These are phyloP conservation scores for Leishmania amazonensis DNA, from an alignment of 208 protist species.

Conservation along the genomic window DNA sequence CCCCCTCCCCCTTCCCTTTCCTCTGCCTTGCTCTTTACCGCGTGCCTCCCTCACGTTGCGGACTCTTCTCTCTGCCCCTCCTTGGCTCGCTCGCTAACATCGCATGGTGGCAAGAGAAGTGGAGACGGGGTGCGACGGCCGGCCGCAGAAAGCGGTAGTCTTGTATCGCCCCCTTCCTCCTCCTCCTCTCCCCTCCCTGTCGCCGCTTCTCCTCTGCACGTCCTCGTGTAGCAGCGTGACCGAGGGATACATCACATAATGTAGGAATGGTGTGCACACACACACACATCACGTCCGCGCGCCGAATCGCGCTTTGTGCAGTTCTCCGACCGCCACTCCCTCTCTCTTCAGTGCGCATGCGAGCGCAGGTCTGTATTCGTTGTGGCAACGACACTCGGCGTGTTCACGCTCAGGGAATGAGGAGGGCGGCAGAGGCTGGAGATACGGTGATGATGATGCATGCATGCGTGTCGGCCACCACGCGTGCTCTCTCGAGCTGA, in stretches of 20 bases:
- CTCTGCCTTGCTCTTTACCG: neutral
- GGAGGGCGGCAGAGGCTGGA: neutral
- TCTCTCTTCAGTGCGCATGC: neutral
- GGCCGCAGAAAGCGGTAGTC: neutral
- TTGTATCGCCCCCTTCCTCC: neutral
- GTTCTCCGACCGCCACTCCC: neutral
- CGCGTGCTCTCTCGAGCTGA: neutral
- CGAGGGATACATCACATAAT: neutral
- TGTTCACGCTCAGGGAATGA: neutral
- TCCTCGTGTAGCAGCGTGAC: neutral
- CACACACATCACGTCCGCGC: too few species aligned
- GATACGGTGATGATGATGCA: neutral
- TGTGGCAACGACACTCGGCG: neutral
- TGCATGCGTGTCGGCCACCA: neutral
- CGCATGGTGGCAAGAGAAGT: neutral
- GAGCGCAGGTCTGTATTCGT: neutral
- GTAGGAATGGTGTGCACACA: neutral
- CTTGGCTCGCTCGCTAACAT: neutral
- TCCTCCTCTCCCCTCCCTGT: neutral
- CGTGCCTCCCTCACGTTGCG: neutral
- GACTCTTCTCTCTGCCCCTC: conserved; percentile 14
- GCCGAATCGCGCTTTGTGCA: neutral
- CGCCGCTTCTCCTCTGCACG: neutral
- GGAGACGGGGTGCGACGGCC: neutral
- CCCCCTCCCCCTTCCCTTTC: neutral